Evolutionary conservation across 768 basidiomycete genomes (phyloP).

Genomic region (Amanita muscaria): DNA sequence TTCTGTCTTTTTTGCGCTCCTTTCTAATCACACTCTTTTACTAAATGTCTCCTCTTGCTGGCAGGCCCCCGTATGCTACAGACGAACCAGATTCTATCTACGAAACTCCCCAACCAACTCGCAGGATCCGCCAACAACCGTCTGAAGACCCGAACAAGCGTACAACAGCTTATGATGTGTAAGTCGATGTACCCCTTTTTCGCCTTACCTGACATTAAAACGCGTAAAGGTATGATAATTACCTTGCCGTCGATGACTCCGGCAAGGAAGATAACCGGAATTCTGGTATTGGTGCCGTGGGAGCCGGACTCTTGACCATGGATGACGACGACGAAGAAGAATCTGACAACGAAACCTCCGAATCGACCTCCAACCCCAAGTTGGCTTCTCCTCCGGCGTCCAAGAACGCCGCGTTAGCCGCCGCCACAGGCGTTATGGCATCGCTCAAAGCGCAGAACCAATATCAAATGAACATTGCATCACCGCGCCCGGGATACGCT

Average conservation of each 20-base stretch:
- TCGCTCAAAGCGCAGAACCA: conserved; percentile 9
- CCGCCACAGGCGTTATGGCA: conserved; percentile 20
- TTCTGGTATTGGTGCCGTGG: conserved; percentile 46
- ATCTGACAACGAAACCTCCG: conserved; percentile 24
- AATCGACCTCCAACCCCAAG: conserved; percentile 13
- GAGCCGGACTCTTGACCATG: conserved; percentile 23
- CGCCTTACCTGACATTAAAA: conserved; percentile 7
- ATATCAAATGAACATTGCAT: conserved; percentile 35
- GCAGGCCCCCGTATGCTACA: conserved; percentile 59
- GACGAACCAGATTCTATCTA: conserved; percentile 59
- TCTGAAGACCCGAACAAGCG: conserved; percentile 46
- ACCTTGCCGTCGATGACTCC: conserved; percentile 28
- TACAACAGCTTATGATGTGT: conserved; percentile 64
- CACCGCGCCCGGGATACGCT: conserved; percentile 68
- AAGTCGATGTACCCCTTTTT: conserved; percentile 22
- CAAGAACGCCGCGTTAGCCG: conserved; percentile 31
- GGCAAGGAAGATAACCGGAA: conserved; percentile 29
- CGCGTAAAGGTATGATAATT: conserved; percentile 51
- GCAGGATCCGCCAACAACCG: conserved; percentile 35
- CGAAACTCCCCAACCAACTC: conserved; percentile 33
- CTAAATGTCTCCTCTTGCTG: conserved; percentile 41
- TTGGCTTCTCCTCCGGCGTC: conserved; percentile 16
- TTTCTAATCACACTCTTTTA: conserved; percentile 6
- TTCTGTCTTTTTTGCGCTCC: no score
- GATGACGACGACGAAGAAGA: conserved; percentile 8